Base-by-base conservation (phyloP, 2,329 filamentous ascomycete genomes). In the Tolypocladium tropicale region DNA sequence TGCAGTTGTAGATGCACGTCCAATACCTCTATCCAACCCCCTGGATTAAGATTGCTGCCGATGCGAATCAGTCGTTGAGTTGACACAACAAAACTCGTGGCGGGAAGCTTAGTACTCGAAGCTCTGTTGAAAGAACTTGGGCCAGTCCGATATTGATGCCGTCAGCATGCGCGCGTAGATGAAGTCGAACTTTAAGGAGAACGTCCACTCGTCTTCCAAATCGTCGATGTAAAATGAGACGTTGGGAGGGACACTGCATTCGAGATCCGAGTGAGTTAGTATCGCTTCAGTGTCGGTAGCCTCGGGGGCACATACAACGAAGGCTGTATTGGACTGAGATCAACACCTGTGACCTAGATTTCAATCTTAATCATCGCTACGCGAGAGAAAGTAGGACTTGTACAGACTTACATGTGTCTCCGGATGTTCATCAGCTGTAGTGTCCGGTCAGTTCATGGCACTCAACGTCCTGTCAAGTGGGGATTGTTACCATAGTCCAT, bases 191-290 rank as follows among this genome's bases (percentile, higher is more conserved):
- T 67, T 63, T 30, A 66, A 62, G 1, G 60, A 59, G 23, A 66
- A 76, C 1, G 65, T 68, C 74, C 74, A 77, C n/a, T 68, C 63
- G 21, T 70, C 67, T 46, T 74, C 72, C 10, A 72, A 58, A 57
- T 77, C 72, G 55, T 77, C 74, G 48, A 77, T 65, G 33, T 75
- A 72, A 59, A 81, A 81, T 10, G 67, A 64, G 4, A 78, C 70
- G 54, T 82, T 81, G 1, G 75, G 70, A 2, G 78, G 77, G 3
- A 78, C 74, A 61, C 73, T 74, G 28, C 14, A 21, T 32, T 32
- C 30, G 9, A 34, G 0, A 4, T 3, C 12, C 12, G 12, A 25
- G 12, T 28, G 11, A 18, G 23, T 48, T 16, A 48, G 23, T 7
- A 16, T 25, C 23, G 14, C 6, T 16, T 18, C n/a, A n/a, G n/a